Evolutionary conservation across 2,329 filamentous ascomycete genomes (phyloP), one percentile per base, ranked within the genome.

Genomic region (Aspergillus amoenus): DNA sequence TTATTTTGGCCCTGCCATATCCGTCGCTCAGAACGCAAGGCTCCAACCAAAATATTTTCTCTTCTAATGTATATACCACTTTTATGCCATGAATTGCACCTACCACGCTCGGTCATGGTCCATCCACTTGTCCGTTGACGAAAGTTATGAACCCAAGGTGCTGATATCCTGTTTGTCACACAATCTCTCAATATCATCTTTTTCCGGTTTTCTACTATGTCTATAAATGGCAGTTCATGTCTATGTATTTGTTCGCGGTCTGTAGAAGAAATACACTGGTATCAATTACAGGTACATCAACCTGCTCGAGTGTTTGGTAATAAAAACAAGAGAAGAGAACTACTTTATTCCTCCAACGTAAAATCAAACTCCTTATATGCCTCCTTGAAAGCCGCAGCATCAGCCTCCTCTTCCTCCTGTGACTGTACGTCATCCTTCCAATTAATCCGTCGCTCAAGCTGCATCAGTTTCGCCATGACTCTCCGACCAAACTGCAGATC

Each of bases 361-460:
- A 97, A 97, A 73, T 99, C 93, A 82, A 90, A 97, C 32, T 84
- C 80, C 74, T 90, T 87, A 70, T 96, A 99, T 1, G 88, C 88
- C 64, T 83, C 81, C 66, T 93, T 92, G 74, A 97, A 95, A 9
- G 83, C 84, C 53, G 86, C 84, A 2, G 88, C 90, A 71, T 97
- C 93, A 44, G 81, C 80, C 54, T 83, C 86, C 78, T 97, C 94
- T 64, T 96, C 91, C 11, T 84, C 84, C 56, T 87, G 80, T 0
- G 84, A 84, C 77, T 97, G 93, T 32, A 81, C 83, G 64, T 91
- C 93, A 65, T 96, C 89, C 72, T 87, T 87, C 94, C 94, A 99
- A 64, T 91, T 81, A 52, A 88, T 77, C n/a, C 94, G 82, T 44
- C 84, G 78, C 72, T 97, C 91, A 45, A 97, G 76, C 3, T 86